Evolutionary conservation across 768 basidiomycete species (phyloP).

Genomic region (Rhodotorula taiwanensis): DNA sequence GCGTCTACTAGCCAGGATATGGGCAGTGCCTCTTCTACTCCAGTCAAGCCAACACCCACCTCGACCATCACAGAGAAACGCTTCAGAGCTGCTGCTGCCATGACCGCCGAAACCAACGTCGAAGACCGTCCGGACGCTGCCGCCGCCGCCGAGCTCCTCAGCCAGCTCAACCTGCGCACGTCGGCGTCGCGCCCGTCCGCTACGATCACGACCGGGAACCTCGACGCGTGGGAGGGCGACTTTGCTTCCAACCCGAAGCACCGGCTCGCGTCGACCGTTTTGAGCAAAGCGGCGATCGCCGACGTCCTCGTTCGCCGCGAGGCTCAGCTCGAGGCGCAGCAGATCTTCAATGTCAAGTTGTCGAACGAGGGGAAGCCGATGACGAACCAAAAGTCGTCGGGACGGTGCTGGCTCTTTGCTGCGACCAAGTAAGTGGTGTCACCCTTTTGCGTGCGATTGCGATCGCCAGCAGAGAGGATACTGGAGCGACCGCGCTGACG

Average conservation of each 20-base stretch:
- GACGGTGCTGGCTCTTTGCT: constrained; percentile 88
- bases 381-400: constrained; percentile 45
- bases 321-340: constrained; percentile 39
- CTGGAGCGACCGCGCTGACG: neutral
- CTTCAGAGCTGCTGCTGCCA: neutral
- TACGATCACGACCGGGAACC: constrained; percentile 29
- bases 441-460: no score
- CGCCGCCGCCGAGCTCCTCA: constrained; percentile 25
- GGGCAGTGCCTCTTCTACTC: neutral
- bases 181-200: neutral
- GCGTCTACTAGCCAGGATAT: no score
- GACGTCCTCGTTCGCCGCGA: constrained; percentile 40
- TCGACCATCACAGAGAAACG: neutral
- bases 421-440: constrained; percentile 59
- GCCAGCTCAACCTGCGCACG: constrained; percentile 10
- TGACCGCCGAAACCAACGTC: neutral
- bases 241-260: constrained; percentile 36
- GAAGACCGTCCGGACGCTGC: neutral
- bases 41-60: neutral
- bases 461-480: neutral
- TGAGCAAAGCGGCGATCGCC: constrained; percentile 42
- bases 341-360: constrained; percentile 40
- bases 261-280: constrained; percentile 35
- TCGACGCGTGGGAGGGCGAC: constrained; percentile 40
- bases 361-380: constrained; percentile 31